Base-by-base conservation (phyloP, 2,329 filamentous ascomycete genomes). In the Pseudogymnoascus destructans region DNA sequence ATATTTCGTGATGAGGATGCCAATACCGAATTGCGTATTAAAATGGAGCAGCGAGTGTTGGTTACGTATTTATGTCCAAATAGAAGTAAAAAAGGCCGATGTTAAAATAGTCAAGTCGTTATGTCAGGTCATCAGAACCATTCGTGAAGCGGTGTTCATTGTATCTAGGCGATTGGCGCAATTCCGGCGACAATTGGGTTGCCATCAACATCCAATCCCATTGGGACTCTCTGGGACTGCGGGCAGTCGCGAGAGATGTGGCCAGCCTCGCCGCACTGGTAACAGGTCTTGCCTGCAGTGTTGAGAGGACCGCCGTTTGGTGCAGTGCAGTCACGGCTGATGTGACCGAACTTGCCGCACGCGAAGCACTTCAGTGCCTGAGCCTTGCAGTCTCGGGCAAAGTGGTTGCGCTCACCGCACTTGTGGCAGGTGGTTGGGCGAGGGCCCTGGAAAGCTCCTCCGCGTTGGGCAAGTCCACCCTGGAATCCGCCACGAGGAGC, bases 271-370 rank as follows among this genome's bases (percentile, higher is more conserved):
- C 92, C 89, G 71, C 93, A 98, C 73, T 91, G 87, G 78, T 98
- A 98, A 82, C 93, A 98, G 64, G 91, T 95, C 84, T 97, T 98
- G 70, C 92, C 92, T 63, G 89, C 89, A 63, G 89, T 95, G 81
- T 93, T 96, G 65, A 97, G 79, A 52, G 92, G 90, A 21, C 93
- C 93, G 59, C 93, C 93, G 73, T 97, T 97, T 63, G 93, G 92
- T 62, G 92, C 89, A 52, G 91, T 95, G 79, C 93, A 98, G 74
- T 98, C 93, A 67, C 85, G 81, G 60, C 69, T 71, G 55, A 73
- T 73, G 57, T 73, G 72, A 36, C 72, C 72, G 46, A 87, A 77
- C 73, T 87, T 88, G 67, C 85, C 85, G 67, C 85, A 88, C 65
- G 85, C 85, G 70, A 88, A 89, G 76, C 85, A 88, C 73, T 89